Evolutionary conservation across 345 rosid species (phyloP), one percentile per base, ranked within the genome.

Genomic region (Arabidopsis arenosa): DNA sequence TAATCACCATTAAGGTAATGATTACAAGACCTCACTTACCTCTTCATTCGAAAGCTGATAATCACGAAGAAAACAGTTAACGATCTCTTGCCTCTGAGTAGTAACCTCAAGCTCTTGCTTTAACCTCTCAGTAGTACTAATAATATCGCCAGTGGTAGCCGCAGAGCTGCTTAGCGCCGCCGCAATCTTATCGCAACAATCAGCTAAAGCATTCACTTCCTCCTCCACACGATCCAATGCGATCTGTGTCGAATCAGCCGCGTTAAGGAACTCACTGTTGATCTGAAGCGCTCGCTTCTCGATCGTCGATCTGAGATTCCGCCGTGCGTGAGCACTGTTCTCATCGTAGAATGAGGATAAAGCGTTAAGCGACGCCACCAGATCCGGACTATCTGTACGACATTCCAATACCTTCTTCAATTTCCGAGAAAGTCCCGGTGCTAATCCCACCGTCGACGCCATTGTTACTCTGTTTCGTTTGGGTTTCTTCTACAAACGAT

Each of bases 281-380:
- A 95, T 90, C 78, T 82, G 76, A 62, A 95, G 98, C 47, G 98
- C 85, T 45, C 99, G 98, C 74, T 92, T 88, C 90, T 95, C 98
- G 73, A 95, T 85, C 83, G 98, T 85, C 79, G 98, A 95, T 91
- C 98, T 85, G 83, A 95, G 99, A 78, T 90, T 90, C 74, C 97
- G 97, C 11, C 99, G 94, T 1, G 90, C 79, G 74, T 89, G 96
- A 4, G 97, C 88, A 39, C 91, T 90, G 89, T 95, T 95, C 4
- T 89, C 93, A 44, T 82, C 56, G 68, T 95, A 92, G 84, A 95
- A 92, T 51, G 88, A 64, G 71, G 99, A 95, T 68, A 95, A 89
- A 1, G 98, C 87, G 80, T 87, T 83, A 44, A 95, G 85, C 54
- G 99, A 95, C 5, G 90, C 83, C 63, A 90, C 77, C 72, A 92